Evolutionary conservation across 1,139 yeast genomes (phyloP), one percentile per base, ranked within the genome.

Genomic region (Protomyces inundatus): DNA sequence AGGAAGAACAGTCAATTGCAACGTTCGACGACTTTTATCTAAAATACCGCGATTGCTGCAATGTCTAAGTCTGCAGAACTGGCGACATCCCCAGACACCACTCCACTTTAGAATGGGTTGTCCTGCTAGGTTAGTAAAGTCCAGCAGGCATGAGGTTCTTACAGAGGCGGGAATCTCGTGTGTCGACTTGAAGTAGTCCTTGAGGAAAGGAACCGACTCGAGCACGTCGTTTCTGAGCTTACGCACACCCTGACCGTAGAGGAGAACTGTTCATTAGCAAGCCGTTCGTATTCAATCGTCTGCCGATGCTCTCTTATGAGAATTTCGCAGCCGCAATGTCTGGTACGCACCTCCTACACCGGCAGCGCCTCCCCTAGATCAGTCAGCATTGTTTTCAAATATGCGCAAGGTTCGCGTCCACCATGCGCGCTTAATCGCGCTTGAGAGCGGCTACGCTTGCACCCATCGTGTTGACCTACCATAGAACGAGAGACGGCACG

Each of bases 141-240:
- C 39, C 12, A 12, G 1, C 3, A 12, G 1, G 12, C 39, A 5
- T 16, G 32, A 52, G 4, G 33, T n/a, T 34, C 62, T 40, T 52
- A 58, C 62, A 35, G 62, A 58, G 30, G 62, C 62, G 14, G 62
- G 62, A 6, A 58, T 35, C 45, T 58, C 62, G 62, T 58, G 62
- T 35, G 62, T 58, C 12, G 62, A 58, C 36, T 32, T 51, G 62
- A 58, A 58, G 53, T 58, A 58, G 56, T 58, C 62, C 50, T 52
- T 52, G 53, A 58, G 42, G 37, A 58, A 39, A 9, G 62, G 62
- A 32, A 58, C 54, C n/a, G 62, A 51, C 36, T 58, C 62, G 34
- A 58, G 56, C 10, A 58, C 62, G 33, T 58, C 62, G 23, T 39
- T 52, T 34, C 62, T n/a, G 35, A 58, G 51, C 36, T 58, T 58